A percentile compares a stretch with the other conserved stretches of the same genome.
phyloP scores from a whole-genome alignment of 129 eudicot species.

The Tanacetum coccineum region DNA sequence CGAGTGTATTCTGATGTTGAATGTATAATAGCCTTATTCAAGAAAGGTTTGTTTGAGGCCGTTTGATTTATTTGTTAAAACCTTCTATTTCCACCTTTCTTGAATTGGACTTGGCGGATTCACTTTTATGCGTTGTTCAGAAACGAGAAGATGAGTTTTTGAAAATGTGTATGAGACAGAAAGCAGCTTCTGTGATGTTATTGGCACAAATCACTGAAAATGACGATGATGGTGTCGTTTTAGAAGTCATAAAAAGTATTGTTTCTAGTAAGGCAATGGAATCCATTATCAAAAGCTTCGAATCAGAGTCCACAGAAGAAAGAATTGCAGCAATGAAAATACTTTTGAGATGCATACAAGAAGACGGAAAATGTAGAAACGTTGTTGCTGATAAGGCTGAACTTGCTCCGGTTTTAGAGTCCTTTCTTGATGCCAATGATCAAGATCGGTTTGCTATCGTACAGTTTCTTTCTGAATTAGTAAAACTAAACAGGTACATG shows the following conservation, averaged over 20 bases:
- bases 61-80: slow-evolving; percentile 51
- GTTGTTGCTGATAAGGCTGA: slow-evolving; percentile 65
- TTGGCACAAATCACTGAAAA: slow-evolving; percentile 46
- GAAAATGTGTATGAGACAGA: slow-evolving; percentile 52
- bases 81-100: slow-evolving; percentile 40
- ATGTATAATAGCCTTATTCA: slow-evolving; percentile 59
- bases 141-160: slow-evolving; percentile 39
- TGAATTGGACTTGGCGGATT: slow-evolving; percentile 46
- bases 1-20: slow-evolving; percentile 76
- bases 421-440: slow-evolving; percentile 42
- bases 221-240: slow-evolving; percentile 25
- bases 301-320: slow-evolving; percentile 49
- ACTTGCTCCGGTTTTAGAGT: slow-evolving; percentile 52
- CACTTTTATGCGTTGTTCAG: slow-evolving; percentile 36
- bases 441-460: slow-evolving; percentile 53
- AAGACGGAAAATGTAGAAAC: slow-evolving; percentile 71
- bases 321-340: slow-evolving; percentile 52
- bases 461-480: slow-evolving; percentile 62
- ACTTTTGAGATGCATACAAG: slow-evolving; percentile 58
- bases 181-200: slow-evolving; percentile 54
- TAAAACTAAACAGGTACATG: slow-evolving; percentile 63
- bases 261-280: slow-evolving; percentile 39
- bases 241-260: slow-evolving; percentile 39
- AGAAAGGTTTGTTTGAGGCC: slow-evolving; percentile 68
- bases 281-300: slow-evolving; percentile 39